Evolutionary conservation across 208 protist species (phyloP).

Genomic region (Trypanosoma platydactyli): DNA sequence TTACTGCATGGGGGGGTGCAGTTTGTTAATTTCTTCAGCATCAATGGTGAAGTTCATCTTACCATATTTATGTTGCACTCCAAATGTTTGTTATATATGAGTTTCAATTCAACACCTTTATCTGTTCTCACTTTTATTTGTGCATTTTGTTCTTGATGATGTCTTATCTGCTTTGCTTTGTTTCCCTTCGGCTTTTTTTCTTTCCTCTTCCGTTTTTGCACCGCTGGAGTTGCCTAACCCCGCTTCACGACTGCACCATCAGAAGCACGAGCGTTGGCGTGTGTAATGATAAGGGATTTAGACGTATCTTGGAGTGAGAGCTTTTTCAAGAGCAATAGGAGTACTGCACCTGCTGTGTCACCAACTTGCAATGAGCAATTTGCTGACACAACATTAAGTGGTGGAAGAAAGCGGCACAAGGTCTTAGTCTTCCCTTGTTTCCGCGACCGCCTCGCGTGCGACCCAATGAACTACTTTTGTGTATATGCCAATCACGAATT

Average conservation of each 20-base stretch:
- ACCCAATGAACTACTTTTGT: conserved; percentile 63
- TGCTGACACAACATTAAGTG: not conserved
- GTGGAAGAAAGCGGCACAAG: conserved; percentile 12
- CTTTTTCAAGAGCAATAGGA: not conserved
- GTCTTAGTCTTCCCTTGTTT: conserved; percentile 54
- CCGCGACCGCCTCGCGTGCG: conserved; percentile 62
- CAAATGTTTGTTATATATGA: no score
- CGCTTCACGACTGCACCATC: no score
- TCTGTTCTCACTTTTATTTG: not conserved
- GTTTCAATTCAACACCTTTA: conserved; percentile 2
- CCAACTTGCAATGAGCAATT: not conserved
- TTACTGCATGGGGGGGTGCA: no score
- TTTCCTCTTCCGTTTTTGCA: no score
- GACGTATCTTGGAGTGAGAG: not conserved
- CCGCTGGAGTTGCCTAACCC: no score
- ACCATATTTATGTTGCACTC: no score
- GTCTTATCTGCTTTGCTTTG: not conserved
- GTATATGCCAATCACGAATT: conserved; percentile 61
- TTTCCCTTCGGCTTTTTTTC: no score
- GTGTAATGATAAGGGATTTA: not conserved
- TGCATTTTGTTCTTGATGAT: not conserved
- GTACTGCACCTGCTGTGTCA: not conserved
- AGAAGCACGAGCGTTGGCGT: not conserved
- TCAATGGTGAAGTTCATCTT: no score
- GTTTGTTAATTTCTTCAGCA: no score